phyloP scores from a whole-genome alignment of 108 stramenopile species.

The Nannochloropsis salina region DNA sequence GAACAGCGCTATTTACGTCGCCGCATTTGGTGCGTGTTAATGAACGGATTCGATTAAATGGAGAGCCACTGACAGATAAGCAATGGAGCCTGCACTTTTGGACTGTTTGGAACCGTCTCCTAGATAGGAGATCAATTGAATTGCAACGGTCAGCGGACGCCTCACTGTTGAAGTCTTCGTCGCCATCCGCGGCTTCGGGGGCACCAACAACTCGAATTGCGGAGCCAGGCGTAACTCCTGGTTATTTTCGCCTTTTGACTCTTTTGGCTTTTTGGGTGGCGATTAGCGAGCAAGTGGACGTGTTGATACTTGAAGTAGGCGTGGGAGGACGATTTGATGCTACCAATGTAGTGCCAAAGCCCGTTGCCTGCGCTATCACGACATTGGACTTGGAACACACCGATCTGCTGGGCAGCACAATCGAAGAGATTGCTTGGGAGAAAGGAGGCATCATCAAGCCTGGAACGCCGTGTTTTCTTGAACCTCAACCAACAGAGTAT shows the following conservation, averaged over 20 bases:
- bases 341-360: constrained; percentile 68
- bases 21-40: constrained; percentile 77
- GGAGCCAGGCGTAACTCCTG: constrained; percentile 55
- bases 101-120: constrained; percentile 56
- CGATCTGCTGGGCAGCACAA: constrained; percentile 70
- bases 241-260: constrained; percentile 85
- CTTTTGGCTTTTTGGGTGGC: constrained; percentile 62
- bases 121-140: constrained; percentile 6
- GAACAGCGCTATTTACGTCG: constrained; percentile 77
- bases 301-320: constrained; percentile 79
- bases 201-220: constrained; percentile 18
- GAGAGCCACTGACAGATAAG: constrained; percentile 62
- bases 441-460: constrained; percentile 78
- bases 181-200: background rate
- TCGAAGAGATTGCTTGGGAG: constrained; percentile 85
- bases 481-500: constrained; percentile 34
- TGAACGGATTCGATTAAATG: constrained; percentile 77
- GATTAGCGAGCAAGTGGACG: constrained; percentile 61
- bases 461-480: constrained; percentile 32
- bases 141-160: background rate
- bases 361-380: constrained; percentile 47
- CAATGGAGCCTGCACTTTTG: constrained; percentile 63
- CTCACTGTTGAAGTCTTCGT: background rate
- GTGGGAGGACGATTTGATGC: constrained; percentile 91
- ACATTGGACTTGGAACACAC: constrained; percentile 77